These are phyloP conservation scores for Teratosphaeria gauchensis DNA, from an alignment of 2,329 filamentous ascomycete species.

Conservation along the genomic window DNA sequence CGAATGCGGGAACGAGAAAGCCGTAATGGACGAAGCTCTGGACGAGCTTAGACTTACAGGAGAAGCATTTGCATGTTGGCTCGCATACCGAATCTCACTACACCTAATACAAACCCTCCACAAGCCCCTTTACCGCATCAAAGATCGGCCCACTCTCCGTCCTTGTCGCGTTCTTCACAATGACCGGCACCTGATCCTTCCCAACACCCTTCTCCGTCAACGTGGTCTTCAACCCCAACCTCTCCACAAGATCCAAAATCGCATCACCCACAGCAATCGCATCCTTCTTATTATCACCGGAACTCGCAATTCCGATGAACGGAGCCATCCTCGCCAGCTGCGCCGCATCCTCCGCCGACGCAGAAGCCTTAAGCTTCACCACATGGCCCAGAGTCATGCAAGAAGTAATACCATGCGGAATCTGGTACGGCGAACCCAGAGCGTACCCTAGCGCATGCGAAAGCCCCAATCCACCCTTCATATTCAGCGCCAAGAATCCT, in stretches of 20 bases:
- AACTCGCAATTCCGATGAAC: constrained; percentile 31
- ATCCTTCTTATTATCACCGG: constrained; percentile 34
- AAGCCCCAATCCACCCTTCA: constrained; percentile 43
- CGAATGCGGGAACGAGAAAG: neutral
- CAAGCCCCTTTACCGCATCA: constrained; percentile 34
- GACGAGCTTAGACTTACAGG: neutral
- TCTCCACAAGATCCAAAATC: constrained; percentile 34
- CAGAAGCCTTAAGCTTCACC: constrained; percentile 42
- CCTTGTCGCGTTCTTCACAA: constrained; percentile 36
- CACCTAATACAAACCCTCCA: constrained; percentile 33
- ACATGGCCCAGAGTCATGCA: constrained; percentile 47
- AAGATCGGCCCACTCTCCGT: constrained; percentile 34
- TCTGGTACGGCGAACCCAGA: constrained; percentile 44
- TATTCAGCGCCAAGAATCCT: constrained; percentile 41
- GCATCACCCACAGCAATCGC: constrained; percentile 36
- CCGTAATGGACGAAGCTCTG: neutral
- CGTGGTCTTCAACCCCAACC: constrained; percentile 35
- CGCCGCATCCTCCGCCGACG: constrained; percentile 33
- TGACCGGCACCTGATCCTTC: constrained; percentile 32
- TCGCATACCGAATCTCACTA: neutral
- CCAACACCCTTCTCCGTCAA: constrained; percentile 38
- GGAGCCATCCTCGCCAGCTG: constrained; percentile 38
- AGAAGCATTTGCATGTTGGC: neutral
- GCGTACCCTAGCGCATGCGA: constrained; percentile 37
- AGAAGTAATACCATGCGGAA: constrained; percentile 48